Base-by-base conservation (phyloP, 1,139 yeast species). In the Scheffersomyces illinoinensis region DNA sequence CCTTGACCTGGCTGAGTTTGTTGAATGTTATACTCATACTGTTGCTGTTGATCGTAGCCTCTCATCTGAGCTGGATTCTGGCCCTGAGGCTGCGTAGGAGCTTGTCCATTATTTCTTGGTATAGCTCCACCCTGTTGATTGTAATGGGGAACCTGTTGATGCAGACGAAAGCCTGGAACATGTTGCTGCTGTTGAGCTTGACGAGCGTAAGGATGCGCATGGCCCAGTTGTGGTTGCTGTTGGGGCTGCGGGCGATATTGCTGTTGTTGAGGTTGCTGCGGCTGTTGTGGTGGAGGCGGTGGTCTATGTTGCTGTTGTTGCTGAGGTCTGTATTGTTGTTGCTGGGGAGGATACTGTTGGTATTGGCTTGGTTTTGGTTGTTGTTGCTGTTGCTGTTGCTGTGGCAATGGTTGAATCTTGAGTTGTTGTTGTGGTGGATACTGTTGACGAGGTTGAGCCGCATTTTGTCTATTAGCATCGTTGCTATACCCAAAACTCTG, bases 1-100 rank as follows among this genome's bases (percentile, higher is more conserved):
- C 63, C 58, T 55, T 64, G 70, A 14, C 60, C 62, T 49, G 59
- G 62, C 6, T 61, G 63, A 53, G 56, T 59, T 49, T 58, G 59
- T 48, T 56, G 63, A 54, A 54, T 54, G 50, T 63, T 63, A 54
- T 56, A 61, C 50, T 58, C 60, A 54, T 61, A 60, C 51, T 55
- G 64, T 53, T 61, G 66, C 17, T 56, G 58, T n/a, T 58, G 39
- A 8, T 57, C 60, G 24, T 58, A 61, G 3, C 60, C 59, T 54
- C 62, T 59, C 53, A 57, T 54, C 12, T 56, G 52, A 23, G 58
- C 56, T 3, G 59, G 59, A 53, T 57, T 59, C 54, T 55, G 59
- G 26, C 53, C 50, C 26, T 57, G 55, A 20, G 54, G 56, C 7
- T 54, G 53, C 6, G 50, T 52, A 10, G 55, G 57, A 19, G 55